Conservation (phyloP, 148 eudicot genomes). For the Polygonum aviculare region DNA sequence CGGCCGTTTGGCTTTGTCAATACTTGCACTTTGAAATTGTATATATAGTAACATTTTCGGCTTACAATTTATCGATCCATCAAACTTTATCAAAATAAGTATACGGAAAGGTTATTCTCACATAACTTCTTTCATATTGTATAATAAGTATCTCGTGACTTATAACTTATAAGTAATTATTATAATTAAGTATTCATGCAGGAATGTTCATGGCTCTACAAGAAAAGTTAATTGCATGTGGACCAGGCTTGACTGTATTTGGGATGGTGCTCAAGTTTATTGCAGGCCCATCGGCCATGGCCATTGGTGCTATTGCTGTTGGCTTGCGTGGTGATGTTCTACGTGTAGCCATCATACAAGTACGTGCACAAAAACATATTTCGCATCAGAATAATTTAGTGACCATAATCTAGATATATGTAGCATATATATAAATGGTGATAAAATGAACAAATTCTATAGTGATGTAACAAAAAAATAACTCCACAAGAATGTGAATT, state of each 20-base stretch:
- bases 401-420: background rate
- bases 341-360: constrained; percentile 76
- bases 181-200: constrained; percentile 14
- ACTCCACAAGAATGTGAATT: no score
- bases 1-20: background rate
- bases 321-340: constrained; percentile 66
- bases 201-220: constrained; percentile 90
- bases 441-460: background rate
- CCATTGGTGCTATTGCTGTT: constrained; percentile 39
- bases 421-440: background rate
- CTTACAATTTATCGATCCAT: no score
- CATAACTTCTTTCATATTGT: background rate
- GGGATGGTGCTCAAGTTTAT: constrained; percentile 70
- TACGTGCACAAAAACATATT: constrained; percentile 7
- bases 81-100: no score
- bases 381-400: background rate
- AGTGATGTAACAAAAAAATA: background rate
- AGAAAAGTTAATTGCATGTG: constrained; percentile 68
- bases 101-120: no score
- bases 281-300: constrained; percentile 61
- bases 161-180: background rate
- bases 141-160: background rate
- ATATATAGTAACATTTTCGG: no score
- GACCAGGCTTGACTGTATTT: constrained; percentile 36
- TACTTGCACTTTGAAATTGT: no score